phyloP scores from a whole-genome alignment of 768 basidiomycete genomes.

The Serendipita vermifera region DNA sequence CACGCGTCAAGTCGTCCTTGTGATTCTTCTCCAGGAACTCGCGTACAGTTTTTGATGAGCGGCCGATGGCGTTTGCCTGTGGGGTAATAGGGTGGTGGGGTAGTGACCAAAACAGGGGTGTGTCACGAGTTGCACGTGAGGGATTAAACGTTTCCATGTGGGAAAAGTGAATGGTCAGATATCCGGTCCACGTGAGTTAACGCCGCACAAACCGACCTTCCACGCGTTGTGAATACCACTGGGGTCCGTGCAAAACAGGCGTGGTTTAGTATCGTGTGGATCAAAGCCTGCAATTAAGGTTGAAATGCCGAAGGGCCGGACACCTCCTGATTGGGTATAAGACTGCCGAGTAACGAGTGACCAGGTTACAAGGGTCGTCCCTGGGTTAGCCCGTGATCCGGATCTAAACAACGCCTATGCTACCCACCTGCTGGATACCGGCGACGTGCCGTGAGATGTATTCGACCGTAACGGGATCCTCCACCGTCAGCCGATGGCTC shows the following conservation, averaged over 20 bases:
- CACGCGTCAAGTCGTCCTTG: conserved; percentile 75
- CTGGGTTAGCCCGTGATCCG: too few species aligned
- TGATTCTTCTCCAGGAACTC: conserved; percentile 99
- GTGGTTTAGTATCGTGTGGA: conserved; percentile 74
- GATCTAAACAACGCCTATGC: too few species aligned
- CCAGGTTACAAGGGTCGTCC: background rate
- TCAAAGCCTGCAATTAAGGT: conserved; percentile 96
- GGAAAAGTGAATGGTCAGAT: background rate
- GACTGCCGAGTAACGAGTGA: conserved; percentile 33
- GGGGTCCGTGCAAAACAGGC: conserved; percentile 93
- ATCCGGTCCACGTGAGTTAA: background rate
- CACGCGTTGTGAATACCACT: conserved; percentile 96
- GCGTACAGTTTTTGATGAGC: conserved; percentile 94
- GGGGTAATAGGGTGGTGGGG: too few species aligned
- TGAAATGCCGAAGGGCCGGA: conserved; percentile 94
- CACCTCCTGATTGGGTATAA: conserved; percentile 98
- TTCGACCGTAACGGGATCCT: conserved; percentile 95
- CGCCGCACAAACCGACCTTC: conserved; percentile 51
- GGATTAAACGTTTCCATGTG: too few species aligned
- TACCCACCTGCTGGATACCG: conserved; percentile 87
- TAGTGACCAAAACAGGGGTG: too few species aligned
- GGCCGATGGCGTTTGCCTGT: conserved; percentile 93
- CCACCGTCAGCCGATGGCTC: conserved; percentile 90
- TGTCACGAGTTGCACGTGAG: too few species aligned
- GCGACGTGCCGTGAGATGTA: conserved; percentile 98